phyloP scores from a whole-genome alignment of 257 asterid genomes.

The Fraxinus pennsylvanica region DNA sequence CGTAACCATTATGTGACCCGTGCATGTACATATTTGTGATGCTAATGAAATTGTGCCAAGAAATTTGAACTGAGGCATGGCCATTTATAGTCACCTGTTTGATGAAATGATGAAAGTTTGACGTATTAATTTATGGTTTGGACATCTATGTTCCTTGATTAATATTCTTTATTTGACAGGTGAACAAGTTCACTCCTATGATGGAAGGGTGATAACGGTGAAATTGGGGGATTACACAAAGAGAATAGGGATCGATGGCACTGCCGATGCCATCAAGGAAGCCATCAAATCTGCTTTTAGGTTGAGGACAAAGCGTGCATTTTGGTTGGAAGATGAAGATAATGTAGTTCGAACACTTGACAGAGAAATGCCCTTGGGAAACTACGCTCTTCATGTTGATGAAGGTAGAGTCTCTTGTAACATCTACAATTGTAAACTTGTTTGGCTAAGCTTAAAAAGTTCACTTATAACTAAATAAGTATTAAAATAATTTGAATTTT shows the following conservation, averaged over 20 bases:
- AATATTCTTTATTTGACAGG: constrained; percentile 42
- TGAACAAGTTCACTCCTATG: constrained; percentile 57
- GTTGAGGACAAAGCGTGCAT: constrained; percentile 80
- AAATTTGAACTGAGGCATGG: too few relatives aligned
- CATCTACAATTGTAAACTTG: not conserved
- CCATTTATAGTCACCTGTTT: not conserved
- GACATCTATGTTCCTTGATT: not conserved
- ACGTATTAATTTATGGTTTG: not conserved
- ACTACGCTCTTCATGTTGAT: constrained; percentile 81
- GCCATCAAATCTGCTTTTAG: constrained; percentile 79
- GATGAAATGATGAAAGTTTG: not conserved
- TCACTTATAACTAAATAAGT: not conserved
- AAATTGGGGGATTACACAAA: constrained; percentile 69
- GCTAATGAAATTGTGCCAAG: too few relatives aligned
- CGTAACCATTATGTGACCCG: not conserved
- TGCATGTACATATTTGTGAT: not conserved
- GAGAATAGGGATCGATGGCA: constrained; percentile 82
- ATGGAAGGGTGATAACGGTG: constrained; percentile 79
- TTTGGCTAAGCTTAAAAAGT: not conserved
- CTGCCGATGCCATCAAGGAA: constrained; percentile 75
- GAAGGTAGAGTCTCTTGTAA: constrained; percentile 56
- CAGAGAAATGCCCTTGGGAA: constrained; percentile 89
- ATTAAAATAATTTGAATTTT: too few relatives aligned
- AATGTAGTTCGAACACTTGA: constrained; percentile 72
- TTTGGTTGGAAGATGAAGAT: constrained; percentile 94